Evolutionary conservation across 2,329 filamentous ascomycete genomes (phyloP), one percentile per base, ranked within the genome.

Genomic region (Triangularia setosa): DNA sequence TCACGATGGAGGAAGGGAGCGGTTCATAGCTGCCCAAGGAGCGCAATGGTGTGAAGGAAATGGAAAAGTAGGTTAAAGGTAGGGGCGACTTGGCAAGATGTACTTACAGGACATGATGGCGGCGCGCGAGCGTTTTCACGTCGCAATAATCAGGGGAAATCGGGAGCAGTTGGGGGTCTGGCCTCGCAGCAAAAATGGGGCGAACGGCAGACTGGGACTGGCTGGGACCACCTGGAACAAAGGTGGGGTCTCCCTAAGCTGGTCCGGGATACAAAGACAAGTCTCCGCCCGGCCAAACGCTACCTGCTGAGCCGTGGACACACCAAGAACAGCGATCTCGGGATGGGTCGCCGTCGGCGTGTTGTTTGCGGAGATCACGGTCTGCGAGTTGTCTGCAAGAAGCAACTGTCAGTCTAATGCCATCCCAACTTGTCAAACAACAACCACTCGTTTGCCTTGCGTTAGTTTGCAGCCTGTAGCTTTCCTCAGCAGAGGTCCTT

Each of bases 211-310:
- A 53, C 23, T 61, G 60, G 55, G 23, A 21, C 18, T 40, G 40
- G 52, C 52, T 55, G 63, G 55, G 9, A 18, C n/a, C 7, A 58
- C 48, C 14, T 16, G 24, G 35, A 54, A 58, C 40, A 61, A 64
- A 25, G 52, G 23, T 25, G 52, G 52, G 52, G 23, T 55, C 2
- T 12, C 52, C 52, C 23, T 25, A 55, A 55, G 52, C 25, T 11
- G 52, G 25, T 55, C 24, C 52, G 24, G 52, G 52, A 55, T 55
- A 55, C 52, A 55, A 55, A 55, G 52, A 25, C 52, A 48, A 48
- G 40, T 48, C 40, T 48, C 40, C 40, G 40, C 40, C 40, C n/a
- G 40, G 40, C 40, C 40, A 48, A 21, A 48, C 40, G 40, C 40
- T 48, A 21, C n/a, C n/a, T 48, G 40, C n/a, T 48, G 35, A 18